A percentile compares a stretch with the other conserved stretches of the same genome.
These are phyloP conservation scores for Leccinum fuscescens DNA, from an alignment of 1,284 basidiomycete genomes.

Conservation along the genomic window DNA sequence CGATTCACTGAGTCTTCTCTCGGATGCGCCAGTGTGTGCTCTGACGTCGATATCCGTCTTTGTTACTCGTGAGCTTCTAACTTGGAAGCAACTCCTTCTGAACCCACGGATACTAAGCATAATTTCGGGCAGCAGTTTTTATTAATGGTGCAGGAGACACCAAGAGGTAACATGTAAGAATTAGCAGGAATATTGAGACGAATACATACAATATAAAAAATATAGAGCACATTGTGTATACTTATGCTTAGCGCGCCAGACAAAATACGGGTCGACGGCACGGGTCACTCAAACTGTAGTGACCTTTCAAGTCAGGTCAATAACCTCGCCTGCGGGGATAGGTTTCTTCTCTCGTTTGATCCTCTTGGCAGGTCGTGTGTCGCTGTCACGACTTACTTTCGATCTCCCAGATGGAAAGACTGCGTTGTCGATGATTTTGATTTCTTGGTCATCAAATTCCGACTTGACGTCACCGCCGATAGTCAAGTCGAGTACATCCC, in stretches of 20 bases:
- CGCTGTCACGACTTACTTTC: not conserved
- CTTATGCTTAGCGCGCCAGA: not conserved
- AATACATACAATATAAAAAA: not conserved
- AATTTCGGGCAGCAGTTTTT: not conserved
- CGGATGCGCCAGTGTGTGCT: not conserved
- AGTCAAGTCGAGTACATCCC: slow-evolving; percentile 28
- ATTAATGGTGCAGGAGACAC: not conserved
- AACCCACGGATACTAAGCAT: not conserved
- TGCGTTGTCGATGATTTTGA: slow-evolving; percentile 6
- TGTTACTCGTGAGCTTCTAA: not conserved
- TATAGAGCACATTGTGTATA: not conserved
- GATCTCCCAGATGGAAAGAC: slow-evolving; percentile 8
- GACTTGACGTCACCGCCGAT: slow-evolving; percentile 7
- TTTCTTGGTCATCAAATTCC: slow-evolving; percentile 4
- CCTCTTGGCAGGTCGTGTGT: slow-evolving; percentile 21
- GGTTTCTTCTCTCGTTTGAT: slow-evolving; percentile 24
- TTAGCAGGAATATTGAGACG: not conserved
- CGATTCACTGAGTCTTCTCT: not conserved
- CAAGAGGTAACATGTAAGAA: not conserved
- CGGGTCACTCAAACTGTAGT: not conserved
- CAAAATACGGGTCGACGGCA: not conserved
- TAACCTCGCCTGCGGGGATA: slow-evolving; percentile 21
- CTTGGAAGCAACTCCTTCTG: not conserved
- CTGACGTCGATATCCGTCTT: slow-evolving; percentile 4
- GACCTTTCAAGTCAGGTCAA: slow-evolving; percentile 30